Percentiles rank a stretch among this genome's conserved stretches.
These are phyloP conservation scores for Myriangium duriaei DNA, from an alignment of 2,329 filamentous ascomycete genomes.

Conservation along the genomic window DNA sequence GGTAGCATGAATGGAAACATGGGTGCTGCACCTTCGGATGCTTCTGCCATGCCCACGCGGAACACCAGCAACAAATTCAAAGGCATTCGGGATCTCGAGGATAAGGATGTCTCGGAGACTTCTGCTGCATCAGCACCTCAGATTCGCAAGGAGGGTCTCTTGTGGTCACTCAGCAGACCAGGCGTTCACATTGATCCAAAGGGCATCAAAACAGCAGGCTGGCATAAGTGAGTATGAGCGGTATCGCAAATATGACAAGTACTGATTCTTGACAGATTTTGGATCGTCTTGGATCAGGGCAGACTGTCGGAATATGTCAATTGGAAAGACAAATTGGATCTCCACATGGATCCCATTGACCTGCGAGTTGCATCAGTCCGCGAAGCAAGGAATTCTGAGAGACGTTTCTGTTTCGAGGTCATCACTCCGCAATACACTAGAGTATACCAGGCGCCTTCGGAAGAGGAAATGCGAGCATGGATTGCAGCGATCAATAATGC, in stretches of 20 bases:
- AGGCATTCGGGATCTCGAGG: constrained; percentile 83
- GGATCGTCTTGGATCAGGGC: constrained; percentile 95
- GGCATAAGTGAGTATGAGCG: constrained; percentile 71
- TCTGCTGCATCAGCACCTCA: constrained; percentile 47
- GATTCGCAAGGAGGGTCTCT: constrained; percentile 79
- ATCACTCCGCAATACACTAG: constrained; percentile 94
- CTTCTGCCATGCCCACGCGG: constrained; percentile 15
- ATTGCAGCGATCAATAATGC: constrained; percentile 95
- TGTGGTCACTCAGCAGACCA: constrained; percentile 89
- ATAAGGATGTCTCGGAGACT: constrained; percentile 49
- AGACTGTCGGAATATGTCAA: constrained; percentile 97
- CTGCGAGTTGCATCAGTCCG: constrained; percentile 92
- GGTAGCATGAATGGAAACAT: constrained; percentile 8
- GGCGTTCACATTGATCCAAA: constrained; percentile 92
- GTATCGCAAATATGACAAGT: constrained; percentile 1
- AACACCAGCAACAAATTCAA: constrained; percentile 56
- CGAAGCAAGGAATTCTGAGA: constrained; percentile 86
- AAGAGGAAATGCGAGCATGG: constrained; percentile 97
- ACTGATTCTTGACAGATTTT: constrained; percentile 53
- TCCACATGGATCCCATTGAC: constrained; percentile 97
- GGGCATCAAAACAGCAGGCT: constrained; percentile 89
- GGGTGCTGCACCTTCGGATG: constrained; percentile 3
- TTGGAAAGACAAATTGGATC: constrained; percentile 93
- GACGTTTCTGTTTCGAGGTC: constrained; percentile 94
- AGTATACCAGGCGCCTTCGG: constrained; percentile 93